Evolutionary conservation across 495 filamentous ascomycete species (phyloP).

Genomic region (Wilcoxina mikolae): DNA sequence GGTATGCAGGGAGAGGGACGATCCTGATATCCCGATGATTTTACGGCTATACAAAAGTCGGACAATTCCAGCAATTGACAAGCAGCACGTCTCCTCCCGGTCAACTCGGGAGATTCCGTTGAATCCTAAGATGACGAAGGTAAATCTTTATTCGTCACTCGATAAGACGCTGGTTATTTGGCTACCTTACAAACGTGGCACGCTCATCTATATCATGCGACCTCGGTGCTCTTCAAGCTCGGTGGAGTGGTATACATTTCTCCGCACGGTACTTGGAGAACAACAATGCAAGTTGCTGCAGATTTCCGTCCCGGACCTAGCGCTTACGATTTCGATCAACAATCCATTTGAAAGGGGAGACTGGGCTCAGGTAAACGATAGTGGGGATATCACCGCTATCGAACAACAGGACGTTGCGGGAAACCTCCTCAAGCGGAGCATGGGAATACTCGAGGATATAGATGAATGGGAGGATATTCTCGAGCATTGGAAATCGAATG

Average conservation of each 20-base stretch:
- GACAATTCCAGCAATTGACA: conserved; percentile 50
- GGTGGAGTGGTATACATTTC: conserved; percentile 64
- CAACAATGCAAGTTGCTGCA: conserved; percentile 43
- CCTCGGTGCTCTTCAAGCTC: conserved; percentile 49
- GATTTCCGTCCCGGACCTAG: conserved; percentile 53
- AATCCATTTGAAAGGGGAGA: conserved; percentile 49
- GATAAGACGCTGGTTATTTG: conserved; percentile 62
- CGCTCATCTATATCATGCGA: conserved; percentile 52
- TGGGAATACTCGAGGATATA: conserved; percentile 43
- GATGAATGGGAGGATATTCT: conserved; percentile 51
- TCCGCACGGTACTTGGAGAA: conserved; percentile 48
- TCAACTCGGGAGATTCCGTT: conserved; percentile 45
- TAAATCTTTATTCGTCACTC: conserved; percentile 55
- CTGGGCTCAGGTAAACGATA: conserved; percentile 32
- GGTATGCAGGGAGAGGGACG: conserved; percentile 45
- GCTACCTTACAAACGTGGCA: conserved; percentile 42
- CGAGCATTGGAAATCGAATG: conserved; percentile 42
- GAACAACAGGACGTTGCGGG: conserved; percentile 42
- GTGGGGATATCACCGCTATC: conserved; percentile 31
- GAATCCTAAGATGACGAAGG: conserved; percentile 38
- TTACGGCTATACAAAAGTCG: conserved; percentile 57
- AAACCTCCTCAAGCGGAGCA: conserved; percentile 42
- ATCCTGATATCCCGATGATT: conserved; percentile 41
- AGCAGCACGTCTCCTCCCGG: conserved; percentile 35
- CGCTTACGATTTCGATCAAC: conserved; percentile 46